Evolutionary conservation across 2,329 filamentous ascomycete genomes (phyloP).

Genomic region (Clarireedia sp.): DNA sequence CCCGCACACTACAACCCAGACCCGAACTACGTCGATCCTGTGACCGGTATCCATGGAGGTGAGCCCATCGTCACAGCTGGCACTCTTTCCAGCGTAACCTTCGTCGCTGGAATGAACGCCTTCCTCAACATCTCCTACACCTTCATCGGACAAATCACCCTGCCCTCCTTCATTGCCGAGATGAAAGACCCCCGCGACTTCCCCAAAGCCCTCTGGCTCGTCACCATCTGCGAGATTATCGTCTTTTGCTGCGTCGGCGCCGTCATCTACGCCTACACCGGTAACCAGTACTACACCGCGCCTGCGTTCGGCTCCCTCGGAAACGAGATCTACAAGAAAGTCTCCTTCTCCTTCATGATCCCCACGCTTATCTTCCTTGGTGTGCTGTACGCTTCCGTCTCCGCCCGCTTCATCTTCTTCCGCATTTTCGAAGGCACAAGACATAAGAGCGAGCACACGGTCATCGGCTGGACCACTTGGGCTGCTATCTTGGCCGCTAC

Average conservation of each 20-base stretch:
- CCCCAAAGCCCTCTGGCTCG: slow-evolving; percentile 84
- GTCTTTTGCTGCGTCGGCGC: slow-evolving; percentile 77
- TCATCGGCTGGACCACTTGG: slow-evolving; percentile 76
- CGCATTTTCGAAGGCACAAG: slow-evolving; percentile 69
- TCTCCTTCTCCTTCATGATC: slow-evolving; percentile 91
- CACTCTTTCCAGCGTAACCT: slow-evolving; percentile 62
- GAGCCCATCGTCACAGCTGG: slow-evolving; percentile 61
- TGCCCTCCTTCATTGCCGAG: slow-evolving; percentile 91
- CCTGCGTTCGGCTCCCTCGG: slow-evolving; percentile 82
- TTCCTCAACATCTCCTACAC: slow-evolving; percentile 96
- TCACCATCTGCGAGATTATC: slow-evolving; percentile 80
- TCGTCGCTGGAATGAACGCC: slow-evolving; percentile 74
- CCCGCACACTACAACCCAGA: slow-evolving; percentile 58
- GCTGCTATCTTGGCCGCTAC: slow-evolving; percentile 61
- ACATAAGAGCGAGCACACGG: slow-evolving; percentile 74
- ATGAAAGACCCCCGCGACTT: slow-evolving; percentile 80
- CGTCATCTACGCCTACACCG: slow-evolving; percentile 79
- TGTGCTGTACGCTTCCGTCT: slow-evolving; percentile 83
- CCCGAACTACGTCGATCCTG: slow-evolving; percentile 30
- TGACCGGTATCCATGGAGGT: slow-evolving; percentile 36
- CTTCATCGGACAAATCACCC: slow-evolving; percentile 90
- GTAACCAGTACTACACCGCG: slow-evolving; percentile 79
- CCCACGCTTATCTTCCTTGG: slow-evolving; percentile 89
- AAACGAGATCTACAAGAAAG: slow-evolving; percentile 70
- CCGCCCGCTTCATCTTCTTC: slow-evolving; percentile 87